These are phyloP conservation scores for Oenanthe sinensis DNA, from an alignment of 129 eudicot genomes.

Conservation along the genomic window DNA sequence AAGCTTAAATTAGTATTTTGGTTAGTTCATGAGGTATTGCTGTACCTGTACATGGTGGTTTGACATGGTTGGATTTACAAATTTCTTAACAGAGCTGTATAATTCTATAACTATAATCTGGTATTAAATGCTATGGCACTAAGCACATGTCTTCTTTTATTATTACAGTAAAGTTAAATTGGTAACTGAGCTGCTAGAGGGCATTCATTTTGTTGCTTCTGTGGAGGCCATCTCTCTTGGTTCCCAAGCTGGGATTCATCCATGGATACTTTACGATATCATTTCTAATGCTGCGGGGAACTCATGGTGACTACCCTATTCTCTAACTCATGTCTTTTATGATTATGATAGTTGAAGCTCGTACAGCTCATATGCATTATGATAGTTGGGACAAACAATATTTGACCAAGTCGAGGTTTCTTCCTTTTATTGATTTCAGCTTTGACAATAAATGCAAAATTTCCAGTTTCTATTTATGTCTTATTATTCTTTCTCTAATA, in stretches of 20 bases:
- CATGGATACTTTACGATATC: constrained; percentile 79
- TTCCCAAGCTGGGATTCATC: constrained; percentile 88
- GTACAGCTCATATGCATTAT: not conserved
- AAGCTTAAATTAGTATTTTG: not conserved
- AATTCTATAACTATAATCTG: not conserved
- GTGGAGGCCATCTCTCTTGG: constrained; percentile 96
- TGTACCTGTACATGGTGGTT: no score
- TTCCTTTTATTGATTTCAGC: not conserved
- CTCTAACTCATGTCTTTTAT: not conserved
- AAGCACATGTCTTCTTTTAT: constrained; percentile 13
- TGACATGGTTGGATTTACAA: not conserved
- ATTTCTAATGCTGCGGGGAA: constrained; percentile 98
- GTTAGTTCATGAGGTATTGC: not conserved
- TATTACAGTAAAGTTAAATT: constrained; percentile 56
- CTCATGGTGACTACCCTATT: constrained; percentile 51
- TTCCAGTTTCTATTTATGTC: not conserved
- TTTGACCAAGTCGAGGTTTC: not conserved
- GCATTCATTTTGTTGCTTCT: constrained; percentile 84
- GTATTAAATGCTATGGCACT: constrained; percentile 18
- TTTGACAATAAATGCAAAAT: not conserved
- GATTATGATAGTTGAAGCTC: not conserved
- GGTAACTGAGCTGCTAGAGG: constrained; percentile 83
- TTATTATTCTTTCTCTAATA: not conserved
- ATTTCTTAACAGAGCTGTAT: not conserved
- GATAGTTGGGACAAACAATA: not conserved